These are phyloP conservation scores for Heliosperma pusillum DNA, from an alignment of 148 eudicot genomes.

Conservation along the genomic window DNA sequence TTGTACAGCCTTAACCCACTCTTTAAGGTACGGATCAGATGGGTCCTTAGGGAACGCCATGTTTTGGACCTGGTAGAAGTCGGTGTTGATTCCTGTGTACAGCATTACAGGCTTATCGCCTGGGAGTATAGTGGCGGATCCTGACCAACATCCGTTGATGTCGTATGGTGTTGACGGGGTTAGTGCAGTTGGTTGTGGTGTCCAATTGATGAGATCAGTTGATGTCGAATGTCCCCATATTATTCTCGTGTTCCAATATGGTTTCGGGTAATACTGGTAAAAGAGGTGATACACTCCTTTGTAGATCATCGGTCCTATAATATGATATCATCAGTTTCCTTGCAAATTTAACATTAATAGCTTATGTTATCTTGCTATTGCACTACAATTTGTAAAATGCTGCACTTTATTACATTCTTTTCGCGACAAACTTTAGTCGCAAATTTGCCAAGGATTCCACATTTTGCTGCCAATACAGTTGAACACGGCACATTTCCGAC, in stretches of 20 bases:
- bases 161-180: conserved; percentile 37
- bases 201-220: conserved; percentile 52
- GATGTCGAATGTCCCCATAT: conserved; percentile 65
- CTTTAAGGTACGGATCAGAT: conserved; percentile 48
- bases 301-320: conserved; percentile 54
- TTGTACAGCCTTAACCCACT: conserved; percentile 41
- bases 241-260: conserved; percentile 36
- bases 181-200: conserved; percentile 39
- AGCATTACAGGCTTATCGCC: conserved; percentile 39
- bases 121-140: conserved; percentile 46
- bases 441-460: too few relatives aligned
- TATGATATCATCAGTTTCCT: background rate
- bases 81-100: conserved; percentile 35
- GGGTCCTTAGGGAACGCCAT: conserved; percentile 43
- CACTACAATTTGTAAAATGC: too few relatives aligned
- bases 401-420: too few relatives aligned
- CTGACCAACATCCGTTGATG: conserved; percentile 53
- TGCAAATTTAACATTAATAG: too few relatives aligned
- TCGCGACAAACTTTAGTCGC: too few relatives aligned
- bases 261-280: conserved; percentile 49
- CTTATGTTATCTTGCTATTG: too few relatives aligned
- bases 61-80: conserved; percentile 38
- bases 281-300: conserved; percentile 53
- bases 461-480: too few relatives aligned
- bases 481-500: too few relatives aligned